Evolutionary conservation across 2,329 filamentous ascomycete genomes (phyloP).

Genomic region (Fusarium hostae): DNA sequence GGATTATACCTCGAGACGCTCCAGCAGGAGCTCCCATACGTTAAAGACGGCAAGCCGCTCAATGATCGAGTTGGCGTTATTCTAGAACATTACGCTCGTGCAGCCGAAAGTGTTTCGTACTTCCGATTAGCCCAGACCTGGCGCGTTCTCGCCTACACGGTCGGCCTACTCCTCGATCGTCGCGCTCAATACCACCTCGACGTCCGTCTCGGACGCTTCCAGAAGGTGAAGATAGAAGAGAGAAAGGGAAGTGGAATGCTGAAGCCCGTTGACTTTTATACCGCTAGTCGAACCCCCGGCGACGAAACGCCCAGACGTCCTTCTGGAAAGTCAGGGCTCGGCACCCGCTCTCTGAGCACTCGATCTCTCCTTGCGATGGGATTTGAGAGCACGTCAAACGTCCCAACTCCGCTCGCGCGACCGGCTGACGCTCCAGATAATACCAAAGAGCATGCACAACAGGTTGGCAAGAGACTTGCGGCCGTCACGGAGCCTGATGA

Average conservation of each 20-base stretch:
- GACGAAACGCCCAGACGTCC: constrained; percentile 53
- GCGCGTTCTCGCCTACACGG: constrained; percentile 68
- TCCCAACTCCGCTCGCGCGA: constrained; percentile 68
- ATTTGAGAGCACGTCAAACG: constrained; percentile 71
- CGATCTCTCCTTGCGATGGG: constrained; percentile 65
- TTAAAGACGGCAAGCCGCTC: constrained; percentile 52
- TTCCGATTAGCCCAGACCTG: constrained; percentile 73
- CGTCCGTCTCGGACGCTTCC: constrained; percentile 55
- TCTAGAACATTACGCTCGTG: constrained; percentile 66
- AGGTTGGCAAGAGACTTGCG: constrained; percentile 55
- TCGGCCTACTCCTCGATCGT: constrained; percentile 63
- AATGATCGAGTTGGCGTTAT: constrained; percentile 61
- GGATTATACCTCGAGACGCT: constrained; percentile 67
- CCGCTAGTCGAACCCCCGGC: constrained; percentile 44
- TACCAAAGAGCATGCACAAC: constrained; percentile 44
- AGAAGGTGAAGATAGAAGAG: constrained; percentile 49
- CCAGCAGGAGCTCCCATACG: constrained; percentile 58
- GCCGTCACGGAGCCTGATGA: constrained; percentile 62
- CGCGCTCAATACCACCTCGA: constrained; percentile 69
- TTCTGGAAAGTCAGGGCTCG: constrained; percentile 44
- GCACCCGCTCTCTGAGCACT: constrained; percentile 48
- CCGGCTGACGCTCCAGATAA: constrained; percentile 56
- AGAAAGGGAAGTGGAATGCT: constrained; percentile 44
- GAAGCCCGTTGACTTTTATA: constrained; percentile 43
- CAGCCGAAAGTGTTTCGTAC: constrained; percentile 66